Evolutionary conservation across 176 grass and related monocot species (phyloP), one percentile per base, ranked within the genome.

Genomic region (Triticum turgidum): DNA sequence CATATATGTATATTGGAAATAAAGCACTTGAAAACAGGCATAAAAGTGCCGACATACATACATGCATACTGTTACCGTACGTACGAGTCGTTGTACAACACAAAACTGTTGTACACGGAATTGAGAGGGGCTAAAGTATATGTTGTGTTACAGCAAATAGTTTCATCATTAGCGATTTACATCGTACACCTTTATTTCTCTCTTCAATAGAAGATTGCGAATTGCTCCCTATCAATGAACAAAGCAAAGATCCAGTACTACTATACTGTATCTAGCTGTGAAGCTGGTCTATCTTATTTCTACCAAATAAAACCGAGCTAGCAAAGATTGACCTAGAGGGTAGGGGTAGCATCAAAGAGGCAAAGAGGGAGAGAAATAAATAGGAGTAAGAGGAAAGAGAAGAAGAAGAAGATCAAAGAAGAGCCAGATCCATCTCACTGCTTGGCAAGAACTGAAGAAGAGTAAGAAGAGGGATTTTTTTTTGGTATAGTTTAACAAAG

Each of bases 381-480:
- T 49, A 22, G 59, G 20, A 52, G 38, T 47, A 24, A 69, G 21
- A 54, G 39, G 10, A 33, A 11, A 65, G 18, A 74, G 15, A 85
- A 65, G 25, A 5, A 24, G 22, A 34, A 58, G 24, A 51, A 2
- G 44, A 9, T 76, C 24, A n/a, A 58, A 5, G 59, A 38, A 80
- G 68, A 24, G 61, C 34, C 69, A 76, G 80, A 87, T 90, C 41
- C 54, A 27, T 72, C n/a, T 64, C 27, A 59, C 56, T 59, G 17
- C 56, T 59, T 21, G 20, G 56, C 56, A 20, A 59, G 56, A 59
- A 59, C 6, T 3, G 18, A 59, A 59, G 18, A 59, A 59, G 56
- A 21, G 56, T 8, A 21, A 59, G 56, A 17, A 63, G 76, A 27
- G 5, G 41, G 24, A 22, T 47, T 35, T 21, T 6, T 59, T 14